Percentiles rank a stretch among this genome's conserved stretches.
These are phyloP conservation scores for Malus hybrid DNA, from an alignment of 331 rosid species.

Conservation along the genomic window DNA sequence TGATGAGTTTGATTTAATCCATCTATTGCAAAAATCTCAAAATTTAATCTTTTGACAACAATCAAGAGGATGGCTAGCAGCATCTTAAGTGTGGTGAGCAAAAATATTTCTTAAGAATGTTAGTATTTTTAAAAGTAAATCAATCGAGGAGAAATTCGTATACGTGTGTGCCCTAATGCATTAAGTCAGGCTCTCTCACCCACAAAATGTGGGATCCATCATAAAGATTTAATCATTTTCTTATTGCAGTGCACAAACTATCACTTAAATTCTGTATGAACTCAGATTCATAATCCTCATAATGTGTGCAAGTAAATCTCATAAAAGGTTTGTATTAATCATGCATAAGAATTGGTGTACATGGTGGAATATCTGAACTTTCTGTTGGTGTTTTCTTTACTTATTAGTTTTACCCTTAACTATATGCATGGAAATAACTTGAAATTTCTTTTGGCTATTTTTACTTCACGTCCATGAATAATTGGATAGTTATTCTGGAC, in stretches of 20 bases:
- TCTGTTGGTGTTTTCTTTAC: neutral
- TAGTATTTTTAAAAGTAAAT: neutral
- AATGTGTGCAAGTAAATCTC: too few species aligned
- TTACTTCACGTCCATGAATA: neutral
- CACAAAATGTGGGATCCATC: neutral
- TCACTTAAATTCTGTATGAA: too few species aligned
- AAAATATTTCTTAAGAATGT: neutral
- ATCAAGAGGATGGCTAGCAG: too few species aligned
- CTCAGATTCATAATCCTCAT: too few species aligned
- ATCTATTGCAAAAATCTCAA: too few species aligned
- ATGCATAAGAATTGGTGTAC: neutral
- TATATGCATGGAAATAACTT: neutral
- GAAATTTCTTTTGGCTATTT: neutral
- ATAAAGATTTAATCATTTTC: neutral
- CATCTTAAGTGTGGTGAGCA: too few species aligned
- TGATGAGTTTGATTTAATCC: too few species aligned
- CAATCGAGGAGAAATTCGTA: neutral
- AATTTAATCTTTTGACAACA: too few species aligned
- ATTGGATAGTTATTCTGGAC: neutral
- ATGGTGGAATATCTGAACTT: conserved; percentile 1
- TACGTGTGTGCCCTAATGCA: neutral
- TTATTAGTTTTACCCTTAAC: neutral
- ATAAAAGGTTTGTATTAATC: conserved; percentile 29
- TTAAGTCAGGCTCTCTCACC: neutral
- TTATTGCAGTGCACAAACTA: too few species aligned